Conservation (phyloP, 2,329 filamentous ascomycete genomes). For the Grosmannia penicillata region DNA sequence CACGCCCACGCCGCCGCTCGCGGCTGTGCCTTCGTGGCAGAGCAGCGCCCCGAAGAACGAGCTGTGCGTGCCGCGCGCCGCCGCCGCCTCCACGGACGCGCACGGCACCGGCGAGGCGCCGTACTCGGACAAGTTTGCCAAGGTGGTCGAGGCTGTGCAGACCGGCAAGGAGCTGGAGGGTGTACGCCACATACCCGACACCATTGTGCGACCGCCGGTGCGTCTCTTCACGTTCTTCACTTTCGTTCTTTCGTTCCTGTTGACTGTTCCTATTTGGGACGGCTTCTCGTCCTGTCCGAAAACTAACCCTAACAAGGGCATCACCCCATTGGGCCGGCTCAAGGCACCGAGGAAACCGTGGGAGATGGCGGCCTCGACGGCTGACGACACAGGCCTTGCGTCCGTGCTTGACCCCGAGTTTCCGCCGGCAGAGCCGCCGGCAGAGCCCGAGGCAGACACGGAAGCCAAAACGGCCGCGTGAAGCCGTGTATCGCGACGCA, state of each 20-base stretch:
- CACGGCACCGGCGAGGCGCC: constrained; percentile 31
- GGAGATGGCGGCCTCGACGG: constrained; percentile 43
- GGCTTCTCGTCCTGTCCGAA: too few relatives aligned
- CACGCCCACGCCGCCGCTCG: constrained; percentile 5
- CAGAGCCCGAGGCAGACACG: background rate
- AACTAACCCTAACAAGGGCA: constrained; percentile 18
- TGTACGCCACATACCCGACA: constrained; percentile 75
- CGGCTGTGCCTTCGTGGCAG: constrained; percentile 24
- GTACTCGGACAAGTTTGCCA: constrained; percentile 71
- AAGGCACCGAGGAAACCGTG: constrained; percentile 51
- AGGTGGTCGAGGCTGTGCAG: constrained; percentile 75
- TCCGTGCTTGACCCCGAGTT: constrained; percentile 18
- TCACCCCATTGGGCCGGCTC: constrained; percentile 32
- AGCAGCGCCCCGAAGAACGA: constrained; percentile 31
- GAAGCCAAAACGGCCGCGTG: too few relatives aligned
- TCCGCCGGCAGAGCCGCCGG: constrained; percentile 13
- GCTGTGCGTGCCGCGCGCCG: constrained; percentile 27
- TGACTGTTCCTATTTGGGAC: too few relatives aligned
- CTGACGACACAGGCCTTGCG: background rate
- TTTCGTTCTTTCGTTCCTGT: too few relatives aligned
- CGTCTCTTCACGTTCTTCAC: constrained; percentile 16
- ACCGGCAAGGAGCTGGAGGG: constrained; percentile 72
- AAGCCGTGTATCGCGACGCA: too few relatives aligned
- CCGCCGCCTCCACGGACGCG: constrained; percentile 4
- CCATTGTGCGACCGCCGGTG: constrained; percentile 56